A percentile compares a stretch with the other conserved stretches of the same genome.
Evolutionary conservation across 345 rosid species (phyloP).

Genomic region (Gossypium thurberi): DNA sequence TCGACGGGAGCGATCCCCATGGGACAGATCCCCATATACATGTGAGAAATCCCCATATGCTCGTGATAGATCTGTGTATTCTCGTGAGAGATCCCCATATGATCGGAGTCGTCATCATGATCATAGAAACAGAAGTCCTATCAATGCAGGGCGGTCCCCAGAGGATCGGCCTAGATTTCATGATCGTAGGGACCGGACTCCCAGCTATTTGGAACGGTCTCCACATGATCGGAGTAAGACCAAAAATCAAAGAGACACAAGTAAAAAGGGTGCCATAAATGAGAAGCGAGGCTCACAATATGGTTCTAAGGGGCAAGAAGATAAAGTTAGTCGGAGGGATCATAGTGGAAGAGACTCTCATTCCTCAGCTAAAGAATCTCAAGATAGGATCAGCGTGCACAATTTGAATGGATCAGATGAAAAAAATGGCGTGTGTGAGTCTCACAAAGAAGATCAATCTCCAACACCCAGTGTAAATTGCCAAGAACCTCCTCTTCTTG

Average conservation of each 20-base stretch:
- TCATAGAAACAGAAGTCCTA: conserved; percentile 74
- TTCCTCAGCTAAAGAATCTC: conserved; percentile 47
- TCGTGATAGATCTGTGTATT: conserved; percentile 56
- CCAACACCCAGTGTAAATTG: conserved; percentile 33
- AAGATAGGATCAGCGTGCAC: conserved; percentile 33
- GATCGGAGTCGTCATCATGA: conserved; percentile 61
- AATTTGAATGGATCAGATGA: conserved; percentile 36
- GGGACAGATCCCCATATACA: conserved; percentile 37
- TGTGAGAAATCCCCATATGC: conserved; percentile 38
- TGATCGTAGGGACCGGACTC: conserved; percentile 63
- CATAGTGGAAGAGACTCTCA: conserved; percentile 37
- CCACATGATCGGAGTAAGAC: conserved; percentile 53
- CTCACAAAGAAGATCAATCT: conserved; percentile 45
- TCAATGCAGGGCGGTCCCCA: conserved; percentile 56
- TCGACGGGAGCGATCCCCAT: conserved; percentile 51
- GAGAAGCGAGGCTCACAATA: conserved; percentile 57
- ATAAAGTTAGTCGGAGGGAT: conserved; percentile 46
- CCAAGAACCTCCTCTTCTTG: conserved; percentile 38
- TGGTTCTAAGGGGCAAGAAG: conserved; percentile 45
- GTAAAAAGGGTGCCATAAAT: conserved; percentile 46
- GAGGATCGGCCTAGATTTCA: conserved; percentile 41
- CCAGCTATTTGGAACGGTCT: conserved; percentile 50
- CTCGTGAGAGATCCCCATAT: conserved; percentile 66
- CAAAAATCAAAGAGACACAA: conserved; percentile 41
- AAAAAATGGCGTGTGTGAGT: conserved; percentile 36